phyloP scores from a whole-genome alignment of 2,329 filamentous ascomycete genomes.

The Alternaria alternata region DNA sequence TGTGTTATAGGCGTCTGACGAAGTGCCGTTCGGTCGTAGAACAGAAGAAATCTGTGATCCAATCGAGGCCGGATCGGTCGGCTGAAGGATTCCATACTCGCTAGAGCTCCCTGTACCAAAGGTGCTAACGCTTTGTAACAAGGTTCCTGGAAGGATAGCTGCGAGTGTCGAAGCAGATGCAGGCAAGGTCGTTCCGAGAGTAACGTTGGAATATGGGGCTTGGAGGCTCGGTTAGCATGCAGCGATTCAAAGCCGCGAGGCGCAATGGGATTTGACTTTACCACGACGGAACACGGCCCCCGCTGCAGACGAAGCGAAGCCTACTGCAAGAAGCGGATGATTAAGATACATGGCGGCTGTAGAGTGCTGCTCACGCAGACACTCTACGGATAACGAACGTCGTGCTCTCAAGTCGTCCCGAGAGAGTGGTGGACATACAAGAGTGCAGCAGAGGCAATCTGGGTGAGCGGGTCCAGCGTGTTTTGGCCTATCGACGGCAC shows the following conservation, averaged over 20 bases:
- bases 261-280: slow-evolving; percentile 27
- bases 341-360: slow-evolving; percentile 27
- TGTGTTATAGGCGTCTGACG: not conserved
- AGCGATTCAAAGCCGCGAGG: slow-evolving; percentile 31
- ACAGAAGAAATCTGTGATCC: slow-evolving; percentile 6
- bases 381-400: slow-evolving; percentile 34
- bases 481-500: slow-evolving; percentile 24
- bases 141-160: slow-evolving; percentile 1
- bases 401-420: slow-evolving; percentile 23
- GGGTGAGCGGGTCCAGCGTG: slow-evolving; percentile 29
- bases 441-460: slow-evolving; percentile 32
- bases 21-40: slow-evolving; percentile 4
- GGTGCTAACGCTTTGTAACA: slow-evolving; percentile 4
- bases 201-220: slow-evolving; percentile 42
- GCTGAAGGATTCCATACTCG: slow-evolving; percentile 18
- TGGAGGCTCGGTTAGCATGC: slow-evolving; percentile 40
- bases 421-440: slow-evolving; percentile 21
- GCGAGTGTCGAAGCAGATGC: slow-evolving; percentile 15
- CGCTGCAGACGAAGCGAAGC: slow-evolving; percentile 24
- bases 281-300: slow-evolving; percentile 34
- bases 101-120: slow-evolving; percentile 8
- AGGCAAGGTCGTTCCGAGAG: slow-evolving; percentile 22
- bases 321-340: slow-evolving; percentile 22
- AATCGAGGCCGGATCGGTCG: slow-evolving; percentile 15
- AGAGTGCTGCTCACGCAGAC: slow-evolving; percentile 28